A percentile compares a stretch with the other conserved stretches of the same genome.
Conservation (phyloP, 495 filamentous ascomycete genomes). For the Penicillium crystallinum region DNA sequence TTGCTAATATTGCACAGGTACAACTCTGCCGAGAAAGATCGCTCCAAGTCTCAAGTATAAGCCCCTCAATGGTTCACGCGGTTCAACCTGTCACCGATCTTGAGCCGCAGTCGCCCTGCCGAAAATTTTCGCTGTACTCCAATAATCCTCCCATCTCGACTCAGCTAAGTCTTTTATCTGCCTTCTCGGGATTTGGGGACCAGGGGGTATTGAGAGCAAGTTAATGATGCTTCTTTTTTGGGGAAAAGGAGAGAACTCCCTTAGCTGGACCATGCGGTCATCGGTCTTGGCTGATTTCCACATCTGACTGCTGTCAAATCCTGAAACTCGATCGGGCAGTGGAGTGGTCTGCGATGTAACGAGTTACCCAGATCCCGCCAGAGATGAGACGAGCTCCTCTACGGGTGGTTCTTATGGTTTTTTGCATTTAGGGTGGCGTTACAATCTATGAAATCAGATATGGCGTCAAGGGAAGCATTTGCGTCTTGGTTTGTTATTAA, state of each 20-base stretch:
- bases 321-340: neutral
- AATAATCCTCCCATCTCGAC: neutral
- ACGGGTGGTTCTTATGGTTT: slow-evolving; percentile 3
- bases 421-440: slow-evolving; percentile 17
- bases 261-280: neutral
- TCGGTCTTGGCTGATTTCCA: neutral
- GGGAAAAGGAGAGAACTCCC: neutral
- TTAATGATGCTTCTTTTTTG: neutral
- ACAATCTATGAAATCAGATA: slow-evolving; percentile 5
- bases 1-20: slow-evolving; percentile 20
- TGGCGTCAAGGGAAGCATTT: slow-evolving; percentile 13
- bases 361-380: neutral
- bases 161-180: neutral
- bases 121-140: neutral
- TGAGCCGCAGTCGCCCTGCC: neutral
- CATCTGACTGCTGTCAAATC: neutral
- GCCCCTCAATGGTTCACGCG: neutral
- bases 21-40: slow-evolving; percentile 33
- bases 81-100: neutral
- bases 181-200: neutral
- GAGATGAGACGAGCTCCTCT: neutral
- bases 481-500: neutral
- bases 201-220: neutral
- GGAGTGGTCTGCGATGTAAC: neutral
- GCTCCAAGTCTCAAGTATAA: slow-evolving; percentile 31